Percentiles rank a stretch among this genome's conserved stretches.
Conservation (phyloP, 1,284 basidiomycete genomes). For the Spongispora temasekensis region DNA sequence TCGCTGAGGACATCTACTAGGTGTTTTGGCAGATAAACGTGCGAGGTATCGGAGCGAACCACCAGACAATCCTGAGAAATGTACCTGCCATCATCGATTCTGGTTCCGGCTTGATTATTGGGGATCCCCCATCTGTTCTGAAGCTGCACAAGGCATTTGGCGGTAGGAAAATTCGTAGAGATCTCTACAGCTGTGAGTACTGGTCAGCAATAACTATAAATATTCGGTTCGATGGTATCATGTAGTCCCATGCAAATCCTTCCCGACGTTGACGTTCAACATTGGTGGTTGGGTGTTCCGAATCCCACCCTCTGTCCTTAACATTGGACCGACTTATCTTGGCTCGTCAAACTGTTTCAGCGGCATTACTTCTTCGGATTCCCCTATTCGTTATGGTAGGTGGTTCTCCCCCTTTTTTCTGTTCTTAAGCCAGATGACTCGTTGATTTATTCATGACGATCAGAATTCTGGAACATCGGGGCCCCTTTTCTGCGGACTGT, state of each 20-base stretch:
- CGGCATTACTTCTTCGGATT: too few relatives aligned
- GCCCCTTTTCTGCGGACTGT: conserved; percentile 16
- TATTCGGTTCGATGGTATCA: background rate
- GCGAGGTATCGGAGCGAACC: conserved; percentile 34
- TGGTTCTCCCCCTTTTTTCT: too few relatives aligned
- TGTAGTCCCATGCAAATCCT: conserved; percentile 12
- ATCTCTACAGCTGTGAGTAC: conserved; percentile 11
- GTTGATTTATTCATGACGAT: too few relatives aligned
- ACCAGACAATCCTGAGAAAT: conserved; percentile 14
- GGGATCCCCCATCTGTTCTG: background rate
- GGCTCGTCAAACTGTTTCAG: too few relatives aligned
- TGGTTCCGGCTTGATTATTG: conserved; percentile 53
- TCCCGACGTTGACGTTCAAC: conserved; percentile 10
- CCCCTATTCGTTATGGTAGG: too few relatives aligned
- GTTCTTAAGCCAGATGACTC: background rate
- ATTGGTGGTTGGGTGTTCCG: conserved; percentile 9
- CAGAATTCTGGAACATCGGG: too few relatives aligned
- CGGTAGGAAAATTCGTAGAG: conserved; percentile 4
- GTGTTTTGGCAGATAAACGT: conserved; percentile 45
- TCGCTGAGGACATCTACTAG: conserved; percentile 29
- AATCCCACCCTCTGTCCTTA: conserved; percentile 9
- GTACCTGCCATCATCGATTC: conserved; percentile 45
- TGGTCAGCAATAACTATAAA: too few relatives aligned
- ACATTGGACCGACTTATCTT: too few relatives aligned
- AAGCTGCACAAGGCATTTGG: conserved; percentile 5